Conservation (phyloP, 495 filamentous ascomycete species). For the Aspergillus asperescens region DNA sequence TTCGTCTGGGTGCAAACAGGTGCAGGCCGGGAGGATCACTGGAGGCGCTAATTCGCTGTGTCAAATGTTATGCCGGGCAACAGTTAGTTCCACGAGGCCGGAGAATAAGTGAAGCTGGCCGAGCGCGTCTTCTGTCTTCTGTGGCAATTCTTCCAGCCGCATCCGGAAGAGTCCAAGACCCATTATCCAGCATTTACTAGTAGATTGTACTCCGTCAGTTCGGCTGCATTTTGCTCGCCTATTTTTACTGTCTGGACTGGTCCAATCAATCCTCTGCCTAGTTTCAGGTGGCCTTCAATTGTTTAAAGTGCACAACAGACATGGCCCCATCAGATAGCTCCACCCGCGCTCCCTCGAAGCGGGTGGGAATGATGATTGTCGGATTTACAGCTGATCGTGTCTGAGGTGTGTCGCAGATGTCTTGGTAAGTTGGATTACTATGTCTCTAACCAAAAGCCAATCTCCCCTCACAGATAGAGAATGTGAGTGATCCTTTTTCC, state of each 20-base stretch:
- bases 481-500: too few species aligned
- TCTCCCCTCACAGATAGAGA: too few species aligned
- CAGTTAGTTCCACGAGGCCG: neutral
- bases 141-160: neutral
- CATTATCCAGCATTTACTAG: too few species aligned
- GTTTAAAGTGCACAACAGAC: neutral
- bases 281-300: constrained; percentile 12
- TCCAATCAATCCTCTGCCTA: constrained; percentile 5
- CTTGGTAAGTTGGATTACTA: neutral
- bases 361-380: neutral
- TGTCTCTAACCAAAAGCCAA: neutral
- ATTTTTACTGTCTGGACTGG: neutral
- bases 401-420: constrained; percentile 14
- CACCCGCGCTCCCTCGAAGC: neutral
- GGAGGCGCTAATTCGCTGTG: too few species aligned
- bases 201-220: too few species aligned
- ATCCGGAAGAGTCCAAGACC: neutral
- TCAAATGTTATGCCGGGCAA: neutral
- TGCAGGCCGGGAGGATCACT: constrained; percentile 10
- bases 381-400: constrained; percentile 22
- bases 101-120: neutral
- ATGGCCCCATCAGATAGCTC: neutral
- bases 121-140: neutral
- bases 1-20: constrained; percentile 12
- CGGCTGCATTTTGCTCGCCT: constrained; percentile 6